These are phyloP conservation scores for Candida easanensis DNA, from an alignment of 805 yeast species.

Conservation along the genomic window DNA sequence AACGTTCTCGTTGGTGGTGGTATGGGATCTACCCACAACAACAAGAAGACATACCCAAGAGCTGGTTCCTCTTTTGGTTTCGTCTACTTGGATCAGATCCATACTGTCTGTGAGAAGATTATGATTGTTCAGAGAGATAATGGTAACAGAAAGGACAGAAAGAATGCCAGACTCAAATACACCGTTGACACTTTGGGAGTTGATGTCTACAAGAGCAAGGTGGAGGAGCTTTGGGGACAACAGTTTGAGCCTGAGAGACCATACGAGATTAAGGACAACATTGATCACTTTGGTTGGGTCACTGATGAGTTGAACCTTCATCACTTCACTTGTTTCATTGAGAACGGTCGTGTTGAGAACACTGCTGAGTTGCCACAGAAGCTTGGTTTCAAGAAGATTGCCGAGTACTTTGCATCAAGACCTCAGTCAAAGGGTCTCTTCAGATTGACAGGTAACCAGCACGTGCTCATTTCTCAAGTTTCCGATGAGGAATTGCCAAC, in stretches of 20 bases:
- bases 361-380: conserved; percentile 88
- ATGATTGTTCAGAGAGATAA: conserved; percentile 92
- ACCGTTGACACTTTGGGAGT: conserved; percentile 94
- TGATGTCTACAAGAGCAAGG: conserved; percentile 73
- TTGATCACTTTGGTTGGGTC: conserved; percentile 92
- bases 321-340: conserved; percentile 92
- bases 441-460: conserved; percentile 95
- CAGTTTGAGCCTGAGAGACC: conserved; percentile 67
- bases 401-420: conserved; percentile 52
- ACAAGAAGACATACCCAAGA: conserved; percentile 94
- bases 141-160: conserved; percentile 95
- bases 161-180: conserved; percentile 96
- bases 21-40: conserved; percentile 98
- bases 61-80: conserved; percentile 87
- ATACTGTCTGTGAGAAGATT: conserved; percentile 81
- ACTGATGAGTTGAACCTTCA: conserved; percentile 79
- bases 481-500: conserved; percentile 62
- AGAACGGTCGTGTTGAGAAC: conserved; percentile 95
- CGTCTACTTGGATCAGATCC: conserved; percentile 63
- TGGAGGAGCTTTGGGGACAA: conserved; percentile 80
- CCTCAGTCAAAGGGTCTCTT: conserved; percentile 72
- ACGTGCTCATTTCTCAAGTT: conserved; percentile 72
- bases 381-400: conserved; percentile 78
- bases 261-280: conserved; percentile 79
- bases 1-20: conserved; percentile 96